Base-by-base conservation (phyloP, 1,284 basidiomycete species). In the Melampsora medusae region DNA sequence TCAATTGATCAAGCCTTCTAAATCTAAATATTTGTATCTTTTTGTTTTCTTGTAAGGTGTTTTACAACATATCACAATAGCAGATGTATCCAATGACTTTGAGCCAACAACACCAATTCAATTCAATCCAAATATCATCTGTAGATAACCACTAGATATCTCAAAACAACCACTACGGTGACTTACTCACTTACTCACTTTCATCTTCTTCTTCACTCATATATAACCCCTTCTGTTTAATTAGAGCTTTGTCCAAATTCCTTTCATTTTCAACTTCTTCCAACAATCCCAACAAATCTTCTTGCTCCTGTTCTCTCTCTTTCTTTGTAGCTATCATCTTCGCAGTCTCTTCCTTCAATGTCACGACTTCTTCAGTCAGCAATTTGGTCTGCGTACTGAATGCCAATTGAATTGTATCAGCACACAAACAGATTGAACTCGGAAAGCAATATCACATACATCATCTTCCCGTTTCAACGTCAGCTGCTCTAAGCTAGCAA, bases 301-400 rank as follows among this genome's bases (percentile, higher is more conserved):
- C 94, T 81, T 96, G 93, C 82, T 97, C 94, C 84, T 94, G 95
- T 82, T 92, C 90, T 31, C 89, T 88, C n/a, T 95, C 92, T 78
- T 87, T 88, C 62, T 87, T 86, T 81, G 90, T 90, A 74, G 86
- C 86, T 79, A 90, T 87, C 28, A 89, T 86, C 1, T 83, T 84
- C 64, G 86, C 84, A 5, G 92, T 81, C 62, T 89, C 83, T 53
- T 78, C 75, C 71, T 81, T 33, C n/a, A 70, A 67, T 25, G 0
- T 49, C n/a, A 22, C 25, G 2, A 69, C 28, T 42, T 76, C 25
- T 28, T 69, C 56, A 28, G 6, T 33, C 49, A 76, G n/a, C 4
- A 17, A 33, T 33, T 50, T 31, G 38, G 60, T 69, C 31, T 76
- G 60, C n/a, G 31, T 38, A 19, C 25, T 28, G 33, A 62, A 62